phyloP scores from a whole-genome alignment of 805 yeast species.

The Candida berthetii region DNA sequence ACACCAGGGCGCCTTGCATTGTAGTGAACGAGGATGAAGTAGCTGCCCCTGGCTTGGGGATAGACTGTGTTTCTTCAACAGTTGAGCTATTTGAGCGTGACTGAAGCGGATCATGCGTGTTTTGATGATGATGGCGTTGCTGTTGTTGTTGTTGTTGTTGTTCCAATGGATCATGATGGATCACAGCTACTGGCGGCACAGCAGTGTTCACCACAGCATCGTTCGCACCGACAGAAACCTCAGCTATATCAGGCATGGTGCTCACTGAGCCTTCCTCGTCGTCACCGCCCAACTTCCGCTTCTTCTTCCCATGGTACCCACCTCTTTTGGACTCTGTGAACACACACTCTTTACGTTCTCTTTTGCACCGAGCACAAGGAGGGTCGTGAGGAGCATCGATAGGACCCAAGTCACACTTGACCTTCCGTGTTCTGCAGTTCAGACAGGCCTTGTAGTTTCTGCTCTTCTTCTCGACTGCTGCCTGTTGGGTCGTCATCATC shows the following conservation, averaged over 20 bases:
- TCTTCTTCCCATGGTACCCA: constrained; percentile 23
- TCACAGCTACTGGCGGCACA: not conserved
- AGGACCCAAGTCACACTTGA: constrained; percentile 81
- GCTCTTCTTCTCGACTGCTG: constrained; percentile 29
- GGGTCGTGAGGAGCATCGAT: constrained; percentile 67
- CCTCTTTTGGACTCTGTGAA: constrained; percentile 57
- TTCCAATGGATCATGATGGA: not conserved
- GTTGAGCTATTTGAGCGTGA: not conserved
- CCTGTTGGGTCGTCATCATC: not conserved
- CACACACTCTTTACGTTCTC: constrained; percentile 80
- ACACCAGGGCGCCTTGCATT: constrained; percentile 59
- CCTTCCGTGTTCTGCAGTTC: constrained; percentile 79
- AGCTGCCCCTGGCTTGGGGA: constrained; percentile 9
- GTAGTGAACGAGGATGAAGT: constrained; percentile 22
- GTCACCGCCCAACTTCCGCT: constrained; percentile 17
- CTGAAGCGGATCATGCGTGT: not conserved
- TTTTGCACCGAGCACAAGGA: constrained; percentile 78
- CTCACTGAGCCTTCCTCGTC: too few relatives aligned
- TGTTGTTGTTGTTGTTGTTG: not conserved
- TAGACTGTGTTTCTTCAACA: constrained; percentile 7
- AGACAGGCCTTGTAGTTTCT: constrained; percentile 80
- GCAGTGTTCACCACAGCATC: not conserved
- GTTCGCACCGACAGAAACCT: not conserved
- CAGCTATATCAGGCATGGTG: not conserved
- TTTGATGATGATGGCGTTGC: not conserved